These are phyloP conservation scores for Verticillium nonalfalfae DNA, from an alignment of 2,329 filamentous ascomycete species.

Conservation along the genomic window DNA sequence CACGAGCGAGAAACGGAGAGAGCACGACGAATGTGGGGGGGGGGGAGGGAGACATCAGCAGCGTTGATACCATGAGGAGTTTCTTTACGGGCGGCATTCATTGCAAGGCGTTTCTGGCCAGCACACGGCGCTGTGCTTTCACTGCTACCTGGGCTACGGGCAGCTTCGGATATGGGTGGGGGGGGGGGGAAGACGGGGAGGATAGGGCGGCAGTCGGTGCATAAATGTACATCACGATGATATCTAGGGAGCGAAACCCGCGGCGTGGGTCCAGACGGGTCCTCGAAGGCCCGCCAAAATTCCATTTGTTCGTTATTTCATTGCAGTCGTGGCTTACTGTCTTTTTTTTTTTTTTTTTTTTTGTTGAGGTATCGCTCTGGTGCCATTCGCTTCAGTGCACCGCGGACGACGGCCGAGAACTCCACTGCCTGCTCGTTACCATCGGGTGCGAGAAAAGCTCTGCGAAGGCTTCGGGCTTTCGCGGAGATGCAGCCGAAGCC, in stretches of 20 bases:
- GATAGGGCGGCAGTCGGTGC: background rate
- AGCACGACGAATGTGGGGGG: background rate
- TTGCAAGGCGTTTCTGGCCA: background rate
- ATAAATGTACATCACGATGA: background rate
- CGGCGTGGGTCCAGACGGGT: too few species aligned
- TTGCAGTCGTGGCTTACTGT: background rate
- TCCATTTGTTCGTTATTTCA: background rate
- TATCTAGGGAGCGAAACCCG: background rate
- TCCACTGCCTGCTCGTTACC: background rate
- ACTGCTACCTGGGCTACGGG: background rate
- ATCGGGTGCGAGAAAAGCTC: background rate
- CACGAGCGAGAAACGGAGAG: background rate
- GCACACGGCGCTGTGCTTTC: background rate
- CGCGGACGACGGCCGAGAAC: background rate
- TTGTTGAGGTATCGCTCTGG: background rate
- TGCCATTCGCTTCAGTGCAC: background rate
- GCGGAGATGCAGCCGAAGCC: background rate
- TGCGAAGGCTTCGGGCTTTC: background rate
- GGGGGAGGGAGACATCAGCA: background rate
- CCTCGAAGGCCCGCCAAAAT: background rate
- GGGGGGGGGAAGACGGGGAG: background rate
- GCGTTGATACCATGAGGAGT: background rate
- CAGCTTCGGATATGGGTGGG: background rate
- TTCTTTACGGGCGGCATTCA: background rate
- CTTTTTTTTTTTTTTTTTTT: too few species aligned